Conservation (phyloP, 805 yeast genomes). For the Sugiyamaella valdiviana region DNA sequence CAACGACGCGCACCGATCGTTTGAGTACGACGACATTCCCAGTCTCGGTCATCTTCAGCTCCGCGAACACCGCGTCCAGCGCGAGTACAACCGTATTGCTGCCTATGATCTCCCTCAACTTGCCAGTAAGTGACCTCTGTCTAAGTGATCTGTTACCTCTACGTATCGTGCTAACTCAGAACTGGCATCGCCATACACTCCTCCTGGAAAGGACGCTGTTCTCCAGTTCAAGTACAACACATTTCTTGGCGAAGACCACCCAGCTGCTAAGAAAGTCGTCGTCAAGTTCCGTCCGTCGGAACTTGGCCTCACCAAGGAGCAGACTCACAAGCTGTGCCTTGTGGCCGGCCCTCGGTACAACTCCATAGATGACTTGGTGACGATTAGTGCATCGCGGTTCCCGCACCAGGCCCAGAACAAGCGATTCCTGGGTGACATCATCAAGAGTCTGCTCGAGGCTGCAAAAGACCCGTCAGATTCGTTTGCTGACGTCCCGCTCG, state of each 20-base stretch:
- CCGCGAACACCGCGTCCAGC: constrained; percentile 64
- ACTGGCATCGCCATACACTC: constrained; percentile 55
- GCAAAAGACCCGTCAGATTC: constrained; percentile 57
- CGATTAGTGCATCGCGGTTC: constrained; percentile 58
- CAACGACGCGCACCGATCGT: constrained; percentile 25
- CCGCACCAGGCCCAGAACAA: constrained; percentile 84
- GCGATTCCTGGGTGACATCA: constrained; percentile 56
- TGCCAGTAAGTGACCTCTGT: constrained; percentile 42
- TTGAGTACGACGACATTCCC: constrained; percentile 59
- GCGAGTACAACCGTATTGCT: constrained; percentile 72
- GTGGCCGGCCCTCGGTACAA: constrained; percentile 76
- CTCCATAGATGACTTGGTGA: constrained; percentile 50
- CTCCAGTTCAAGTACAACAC: constrained; percentile 65
- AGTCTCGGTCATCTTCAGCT: constrained; percentile 65
- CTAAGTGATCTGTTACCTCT: too few relatives aligned
- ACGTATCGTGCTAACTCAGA: constrained; percentile 3
- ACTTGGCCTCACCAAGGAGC: constrained; percentile 41
- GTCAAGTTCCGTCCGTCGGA: constrained; percentile 44
- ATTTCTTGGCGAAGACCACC: constrained; percentile 65
- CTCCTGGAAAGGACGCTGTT: constrained; percentile 31
- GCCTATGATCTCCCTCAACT: constrained; percentile 90
- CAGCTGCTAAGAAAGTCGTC: constrained; percentile 64
- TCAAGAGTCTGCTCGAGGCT: constrained; percentile 55
- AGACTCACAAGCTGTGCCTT: constrained; percentile 68
- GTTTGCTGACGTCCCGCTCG: constrained; percentile 75